These are phyloP conservation scores for Glarea lozoyensis DNA, from an alignment of 495 filamentous ascomycete species.

Conservation along the genomic window DNA sequence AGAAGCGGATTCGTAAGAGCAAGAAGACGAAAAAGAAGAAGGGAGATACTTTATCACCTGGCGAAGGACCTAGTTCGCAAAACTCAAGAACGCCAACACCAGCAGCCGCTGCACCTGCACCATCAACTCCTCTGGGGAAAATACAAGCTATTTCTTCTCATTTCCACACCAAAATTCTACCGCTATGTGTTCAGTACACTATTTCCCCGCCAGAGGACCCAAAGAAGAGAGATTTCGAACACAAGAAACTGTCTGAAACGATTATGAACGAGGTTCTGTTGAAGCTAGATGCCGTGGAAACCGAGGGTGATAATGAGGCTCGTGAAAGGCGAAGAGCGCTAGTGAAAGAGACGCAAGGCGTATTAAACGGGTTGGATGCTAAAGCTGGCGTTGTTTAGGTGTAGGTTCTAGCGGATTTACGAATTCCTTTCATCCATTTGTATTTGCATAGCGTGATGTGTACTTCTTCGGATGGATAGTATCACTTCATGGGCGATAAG, in stretches of 20 bases:
- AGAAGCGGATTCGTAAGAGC: slow-evolving; percentile 33
- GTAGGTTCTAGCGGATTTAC: slow-evolving; percentile 1
- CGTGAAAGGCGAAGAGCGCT: slow-evolving; percentile 63
- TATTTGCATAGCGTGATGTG: slow-evolving; percentile 8
- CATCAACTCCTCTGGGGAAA: slow-evolving; percentile 53
- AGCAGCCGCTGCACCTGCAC: slow-evolving; percentile 23
- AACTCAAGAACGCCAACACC: slow-evolving; percentile 23
- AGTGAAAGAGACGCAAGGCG: slow-evolving; percentile 63
- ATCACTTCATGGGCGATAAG: too few relatives aligned
- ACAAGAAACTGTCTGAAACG: slow-evolving; percentile 73
- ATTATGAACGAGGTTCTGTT: slow-evolving; percentile 75
- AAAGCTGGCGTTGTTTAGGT: background rate
- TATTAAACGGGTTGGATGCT: slow-evolving; percentile 55
- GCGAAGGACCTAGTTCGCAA: slow-evolving; percentile 7
- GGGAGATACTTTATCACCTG: slow-evolving; percentile 15
- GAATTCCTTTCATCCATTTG: slow-evolving; percentile 8
- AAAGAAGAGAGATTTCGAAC: slow-evolving; percentile 65
- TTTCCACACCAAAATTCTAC: slow-evolving; percentile 57
- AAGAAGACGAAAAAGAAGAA: slow-evolving; percentile 30
- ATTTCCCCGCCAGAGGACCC: slow-evolving; percentile 56
- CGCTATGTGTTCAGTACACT: slow-evolving; percentile 57
- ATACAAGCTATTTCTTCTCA: slow-evolving; percentile 59
- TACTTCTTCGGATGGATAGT: slow-evolving; percentile 1
- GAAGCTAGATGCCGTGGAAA: slow-evolving; percentile 79
- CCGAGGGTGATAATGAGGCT: slow-evolving; percentile 53